These are phyloP conservation scores for Vaucheria bursata DNA, from an alignment of 352 stramenopile genomes.

Conservation along the genomic window DNA sequence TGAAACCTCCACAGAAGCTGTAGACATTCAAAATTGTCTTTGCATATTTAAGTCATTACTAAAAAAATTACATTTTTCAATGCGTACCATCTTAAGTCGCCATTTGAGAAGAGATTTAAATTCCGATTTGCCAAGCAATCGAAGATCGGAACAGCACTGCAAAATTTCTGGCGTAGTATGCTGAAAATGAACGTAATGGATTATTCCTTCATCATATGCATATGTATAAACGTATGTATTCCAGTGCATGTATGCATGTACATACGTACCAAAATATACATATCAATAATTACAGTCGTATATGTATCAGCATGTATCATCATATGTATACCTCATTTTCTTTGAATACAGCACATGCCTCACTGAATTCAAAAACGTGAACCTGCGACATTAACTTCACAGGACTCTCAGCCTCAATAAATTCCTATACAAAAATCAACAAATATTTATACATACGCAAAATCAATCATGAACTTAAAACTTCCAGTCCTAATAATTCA, in stretches of 20 bases:
- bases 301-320: background rate
- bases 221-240: background rate
- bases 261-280: too few relatives aligned
- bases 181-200: too few relatives aligned
- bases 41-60: background rate
- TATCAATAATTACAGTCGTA: background rate
- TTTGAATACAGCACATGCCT: conserved; percentile 51
- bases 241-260: too few relatives aligned
- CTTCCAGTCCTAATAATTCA: too few relatives aligned
- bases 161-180: conserved; percentile 68
- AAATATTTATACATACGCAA: too few relatives aligned
- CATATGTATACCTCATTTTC: conserved; percentile 52
- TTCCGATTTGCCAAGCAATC: conserved; percentile 93
- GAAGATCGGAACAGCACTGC: conserved; percentile 74
- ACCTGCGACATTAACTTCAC: conserved; percentile 87
- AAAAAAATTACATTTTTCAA: background rate
- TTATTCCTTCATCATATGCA: too few relatives aligned
- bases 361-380: conserved; percentile 78
- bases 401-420: conserved; percentile 64
- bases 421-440: conserved; percentile 10
- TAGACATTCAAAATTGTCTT: too few relatives aligned
- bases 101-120: conserved; percentile 95
- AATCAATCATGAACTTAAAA: too few relatives aligned
- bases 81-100: conserved; percentile 75
- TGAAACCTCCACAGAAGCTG: too few relatives aligned